phyloP scores from a whole-genome alignment of 306 rosid genomes.

The Medicago arabica region DNA sequence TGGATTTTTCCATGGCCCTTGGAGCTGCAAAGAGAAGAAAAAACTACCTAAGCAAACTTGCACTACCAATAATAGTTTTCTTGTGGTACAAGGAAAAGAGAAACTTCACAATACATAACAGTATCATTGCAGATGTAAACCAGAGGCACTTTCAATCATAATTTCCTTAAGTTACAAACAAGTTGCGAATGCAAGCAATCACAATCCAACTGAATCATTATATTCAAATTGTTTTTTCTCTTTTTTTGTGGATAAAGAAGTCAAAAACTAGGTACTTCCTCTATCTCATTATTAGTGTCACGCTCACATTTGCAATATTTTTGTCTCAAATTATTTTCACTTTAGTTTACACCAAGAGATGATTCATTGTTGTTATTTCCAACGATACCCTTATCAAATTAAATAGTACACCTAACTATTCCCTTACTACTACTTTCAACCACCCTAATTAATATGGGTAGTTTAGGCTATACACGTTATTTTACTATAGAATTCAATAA shows the following conservation, averaged over 20 bases:
- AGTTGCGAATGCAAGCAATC: slow-evolving; percentile 17
- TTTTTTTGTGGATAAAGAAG: neutral
- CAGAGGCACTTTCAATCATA: neutral
- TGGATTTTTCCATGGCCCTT: slow-evolving; percentile 54
- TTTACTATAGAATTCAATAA: neutral
- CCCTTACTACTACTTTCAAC: neutral
- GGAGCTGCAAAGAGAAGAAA: slow-evolving; percentile 54
- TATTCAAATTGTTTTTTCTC: neutral
- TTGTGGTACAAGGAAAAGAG: slow-evolving; percentile 16
- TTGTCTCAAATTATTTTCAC: neutral
- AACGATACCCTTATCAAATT: neutral
- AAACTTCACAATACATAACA: neutral
- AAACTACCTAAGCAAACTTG: slow-evolving; percentile 12
- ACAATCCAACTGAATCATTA: neutral
- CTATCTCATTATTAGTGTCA: neutral
- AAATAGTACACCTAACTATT: neutral
- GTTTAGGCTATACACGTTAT: neutral
- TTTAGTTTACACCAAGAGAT: neutral
- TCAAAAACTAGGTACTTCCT: neutral
- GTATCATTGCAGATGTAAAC: slow-evolving; percentile 4
- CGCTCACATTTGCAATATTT: neutral
- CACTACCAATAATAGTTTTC: neutral
- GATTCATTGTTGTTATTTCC: neutral
- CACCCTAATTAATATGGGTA: neutral
- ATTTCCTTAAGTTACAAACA: slow-evolving; percentile 23